Evolutionary conservation across 495 filamentous ascomycete species (phyloP).

Genomic region (Hypoxylon perforatum): DNA sequence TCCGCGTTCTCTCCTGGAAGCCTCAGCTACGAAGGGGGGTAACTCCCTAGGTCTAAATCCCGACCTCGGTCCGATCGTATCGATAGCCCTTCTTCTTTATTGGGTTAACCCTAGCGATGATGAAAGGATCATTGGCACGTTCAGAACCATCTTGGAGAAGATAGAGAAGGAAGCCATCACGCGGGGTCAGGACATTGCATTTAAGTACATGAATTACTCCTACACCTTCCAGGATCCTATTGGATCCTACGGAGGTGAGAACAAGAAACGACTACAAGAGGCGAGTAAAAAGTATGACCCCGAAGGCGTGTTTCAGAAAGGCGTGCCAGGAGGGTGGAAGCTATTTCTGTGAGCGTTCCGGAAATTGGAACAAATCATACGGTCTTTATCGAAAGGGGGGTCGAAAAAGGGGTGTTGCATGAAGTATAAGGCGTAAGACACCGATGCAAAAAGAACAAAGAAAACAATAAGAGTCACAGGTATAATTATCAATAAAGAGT

Average conservation of each 20-base stretch:
- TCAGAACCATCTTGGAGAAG: conserved; percentile 12
- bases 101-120: conserved; percentile 35
- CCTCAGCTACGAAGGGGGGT: conserved; percentile 34
- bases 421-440: no score
- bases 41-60: conserved; percentile 44
- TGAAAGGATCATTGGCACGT: conserved; percentile 13
- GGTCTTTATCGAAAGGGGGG: no score
- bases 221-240: conserved; percentile 56
- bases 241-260: conserved; percentile 59
- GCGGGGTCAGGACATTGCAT: conserved; percentile 39
- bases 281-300: conserved; percentile 63
- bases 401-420: no score
- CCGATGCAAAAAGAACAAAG: no score
- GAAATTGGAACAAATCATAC: no score
- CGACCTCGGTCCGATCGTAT: conserved; percentile 24
- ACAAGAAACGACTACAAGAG: conserved; percentile 48
- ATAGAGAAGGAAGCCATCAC: conserved; percentile 27
- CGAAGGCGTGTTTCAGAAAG: conserved; percentile 58
- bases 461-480: no score
- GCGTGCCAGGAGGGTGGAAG: conserved; percentile 48
- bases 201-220: conserved; percentile 57
- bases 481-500: no score
- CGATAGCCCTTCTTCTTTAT: conserved; percentile 24
- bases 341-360: conserved; percentile 21
- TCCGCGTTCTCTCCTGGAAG: conserved; percentile 30